phyloP scores from a whole-genome alignment of 2,329 filamentous ascomycete species.

The Sporothrix phasma region DNA sequence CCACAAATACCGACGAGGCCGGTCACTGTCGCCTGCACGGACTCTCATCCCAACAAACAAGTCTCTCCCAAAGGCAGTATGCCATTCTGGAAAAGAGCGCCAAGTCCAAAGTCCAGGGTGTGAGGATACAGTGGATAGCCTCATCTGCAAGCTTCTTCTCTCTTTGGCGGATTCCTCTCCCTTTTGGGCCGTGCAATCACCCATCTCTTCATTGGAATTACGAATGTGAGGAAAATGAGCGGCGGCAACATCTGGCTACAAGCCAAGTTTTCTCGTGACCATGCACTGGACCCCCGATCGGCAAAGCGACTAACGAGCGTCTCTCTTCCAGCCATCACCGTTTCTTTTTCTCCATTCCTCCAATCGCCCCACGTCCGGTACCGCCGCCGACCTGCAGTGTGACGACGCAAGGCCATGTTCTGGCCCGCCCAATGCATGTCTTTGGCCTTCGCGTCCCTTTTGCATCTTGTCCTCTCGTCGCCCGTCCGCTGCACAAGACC shows the following conservation, averaged over 20 bases:
- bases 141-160: slow-evolving; percentile 4
- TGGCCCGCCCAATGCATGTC: background rate
- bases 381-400: background rate
- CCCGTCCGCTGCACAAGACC: background rate
- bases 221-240: background rate
- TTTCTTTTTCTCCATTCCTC: background rate
- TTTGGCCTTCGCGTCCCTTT: no score
- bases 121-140: background rate
- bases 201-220: background rate
- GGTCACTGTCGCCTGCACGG: background rate
- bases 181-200: background rate
- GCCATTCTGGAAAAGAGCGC: background rate
- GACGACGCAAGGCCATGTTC: background rate
- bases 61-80: background rate
- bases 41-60: background rate
- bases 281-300: background rate
- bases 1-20: background rate
- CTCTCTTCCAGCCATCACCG: background rate
- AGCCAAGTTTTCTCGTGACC: background rate
- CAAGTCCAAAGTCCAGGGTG: background rate
- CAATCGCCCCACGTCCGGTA: background rate
- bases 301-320: background rate
- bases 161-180: background rate
- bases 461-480: background rate
- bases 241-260: background rate